phyloP scores from a whole-genome alignment of 306 rosid genomes.

The Senna siamea region DNA sequence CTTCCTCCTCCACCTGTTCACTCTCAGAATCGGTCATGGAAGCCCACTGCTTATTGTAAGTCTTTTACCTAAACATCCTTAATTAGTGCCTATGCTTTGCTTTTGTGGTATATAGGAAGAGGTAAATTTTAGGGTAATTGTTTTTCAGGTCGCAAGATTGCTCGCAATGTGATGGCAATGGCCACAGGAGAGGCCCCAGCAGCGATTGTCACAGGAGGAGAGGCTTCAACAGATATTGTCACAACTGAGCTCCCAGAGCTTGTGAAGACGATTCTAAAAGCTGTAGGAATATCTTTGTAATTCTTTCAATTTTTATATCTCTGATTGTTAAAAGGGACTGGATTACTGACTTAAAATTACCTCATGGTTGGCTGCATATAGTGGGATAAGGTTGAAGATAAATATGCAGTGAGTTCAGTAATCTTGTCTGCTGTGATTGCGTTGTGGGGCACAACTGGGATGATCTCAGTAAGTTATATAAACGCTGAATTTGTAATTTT shows the following conservation, averaged over 20 bases:
- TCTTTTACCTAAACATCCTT: not conserved
- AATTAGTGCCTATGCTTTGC: no score
- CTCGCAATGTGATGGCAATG: conserved; percentile 86
- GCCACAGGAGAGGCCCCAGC: conserved; percentile 93
- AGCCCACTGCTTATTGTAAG: conserved; percentile 73
- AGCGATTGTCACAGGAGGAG: conserved; percentile 81
- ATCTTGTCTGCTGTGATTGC: conserved; percentile 64
- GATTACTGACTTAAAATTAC: conserved; percentile 25
- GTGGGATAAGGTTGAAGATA: conserved; percentile 99
- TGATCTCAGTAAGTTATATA: conserved; percentile 67
- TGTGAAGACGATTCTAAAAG: conserved; percentile 63
- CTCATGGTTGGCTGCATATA: conserved; percentile 37
- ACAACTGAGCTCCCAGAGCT: conserved; percentile 70
- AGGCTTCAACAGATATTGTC: conserved; percentile 65
- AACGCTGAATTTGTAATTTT: conserved; percentile 2
- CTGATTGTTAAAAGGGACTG: not conserved
- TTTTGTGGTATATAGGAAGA: not conserved
- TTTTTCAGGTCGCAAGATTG: conserved; percentile 71
- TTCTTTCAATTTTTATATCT: not conserved
- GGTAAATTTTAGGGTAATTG: conserved; percentile 33
- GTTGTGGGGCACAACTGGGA: conserved; percentile 71
- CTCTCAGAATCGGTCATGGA: conserved; percentile 67
- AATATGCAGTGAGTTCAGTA: conserved; percentile 86
- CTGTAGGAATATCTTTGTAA: conserved; percentile 51
- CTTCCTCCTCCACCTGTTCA: conserved; percentile 65